Percentiles rank a stretch among this genome's conserved stretches.
Evolutionary conservation across 768 basidiomycete genomes (phyloP).

Genomic region (Pulveroboletus sp.): DNA sequence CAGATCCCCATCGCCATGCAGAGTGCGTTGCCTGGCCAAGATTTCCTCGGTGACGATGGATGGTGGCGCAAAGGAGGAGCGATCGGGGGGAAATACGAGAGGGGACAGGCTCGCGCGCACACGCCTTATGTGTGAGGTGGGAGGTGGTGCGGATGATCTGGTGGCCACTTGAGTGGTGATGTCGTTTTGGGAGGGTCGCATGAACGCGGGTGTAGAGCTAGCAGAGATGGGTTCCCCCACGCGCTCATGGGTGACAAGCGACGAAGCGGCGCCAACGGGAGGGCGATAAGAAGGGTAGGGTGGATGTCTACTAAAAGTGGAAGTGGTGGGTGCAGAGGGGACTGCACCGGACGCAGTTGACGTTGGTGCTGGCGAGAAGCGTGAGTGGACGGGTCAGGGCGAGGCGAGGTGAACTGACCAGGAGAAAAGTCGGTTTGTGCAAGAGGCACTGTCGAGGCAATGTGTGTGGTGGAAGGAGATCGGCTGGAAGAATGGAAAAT

Average conservation of each 20-base stretch:
- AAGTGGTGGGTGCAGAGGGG: conserved; percentile 19
- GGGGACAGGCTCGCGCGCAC: conserved; percentile 26
- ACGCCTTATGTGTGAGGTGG: conserved; percentile 12
- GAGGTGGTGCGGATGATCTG: conserved; percentile 9
- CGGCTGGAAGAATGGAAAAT: conserved; percentile 17
- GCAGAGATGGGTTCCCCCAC: conserved; percentile 10
- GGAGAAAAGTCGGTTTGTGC: conserved; percentile 6
- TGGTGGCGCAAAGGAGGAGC: conserved; percentile 7
- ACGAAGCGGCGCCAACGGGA: conserved; percentile 8
- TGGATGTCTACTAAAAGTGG: conserved; percentile 24
- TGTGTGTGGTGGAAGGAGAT: conserved; percentile 4
- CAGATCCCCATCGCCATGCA: background rate
- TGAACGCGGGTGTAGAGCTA: conserved; percentile 11
- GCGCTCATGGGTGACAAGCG: conserved; percentile 14
- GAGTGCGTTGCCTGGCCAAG: conserved; percentile 12
- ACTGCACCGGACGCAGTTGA: conserved; percentile 11
- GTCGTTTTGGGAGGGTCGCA: conserved; percentile 17
- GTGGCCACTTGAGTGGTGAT: conserved; percentile 4
- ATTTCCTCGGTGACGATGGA: conserved; percentile 16
- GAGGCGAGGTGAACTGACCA: conserved; percentile 21
- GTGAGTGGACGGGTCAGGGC: conserved; percentile 12
- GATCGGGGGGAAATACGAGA: conserved; percentile 20
- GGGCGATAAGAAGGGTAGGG: conserved; percentile 26
- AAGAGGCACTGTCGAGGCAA: conserved; percentile 9
- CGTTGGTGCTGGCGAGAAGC: background rate